A percentile compares a stretch with the other conserved stretches of the same genome.
Conservation (phyloP, 1,284 basidiomycete genomes). For the Pseudozyma thailandica region DNA sequence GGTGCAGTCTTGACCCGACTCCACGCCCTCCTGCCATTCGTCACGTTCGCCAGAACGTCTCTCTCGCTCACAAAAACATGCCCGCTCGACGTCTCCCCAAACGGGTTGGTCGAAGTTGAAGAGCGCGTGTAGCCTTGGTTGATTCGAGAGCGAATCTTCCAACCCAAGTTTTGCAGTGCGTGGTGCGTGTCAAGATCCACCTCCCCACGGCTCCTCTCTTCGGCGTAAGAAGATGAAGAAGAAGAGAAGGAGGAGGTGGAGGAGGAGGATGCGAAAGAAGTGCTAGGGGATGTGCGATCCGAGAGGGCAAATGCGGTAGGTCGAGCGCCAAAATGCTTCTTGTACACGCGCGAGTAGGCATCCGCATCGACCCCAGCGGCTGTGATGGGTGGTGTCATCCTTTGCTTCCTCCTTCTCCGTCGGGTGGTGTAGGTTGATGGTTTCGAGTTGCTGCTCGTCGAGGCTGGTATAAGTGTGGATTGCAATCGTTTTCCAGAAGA, state of each 20-base stretch:
- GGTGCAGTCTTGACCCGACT: conserved; percentile 14
- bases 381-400: conserved; percentile 5
- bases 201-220: background rate
- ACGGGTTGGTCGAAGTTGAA: background rate
- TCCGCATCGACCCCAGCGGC: background rate
- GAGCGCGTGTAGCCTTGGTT: conserved; percentile 29
- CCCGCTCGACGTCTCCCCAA: background rate
- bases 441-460: no score
- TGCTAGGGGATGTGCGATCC: background rate
- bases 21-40: conserved; percentile 6
- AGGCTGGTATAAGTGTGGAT: no score
- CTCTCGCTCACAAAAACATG: conserved; percentile 8
- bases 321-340: conserved; percentile 40
- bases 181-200: conserved; percentile 19
- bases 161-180: conserved; percentile 26
- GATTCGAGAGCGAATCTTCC: conserved; percentile 19
- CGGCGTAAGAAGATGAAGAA: background rate
- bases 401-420: background rate
- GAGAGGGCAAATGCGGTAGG: conserved; percentile 27
- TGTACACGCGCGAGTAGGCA: conserved; percentile 14
- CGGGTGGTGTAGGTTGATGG: background rate
- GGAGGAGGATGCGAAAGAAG: conserved; percentile 1
- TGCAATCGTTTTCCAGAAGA: no score
- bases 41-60: conserved; percentile 10
- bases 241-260: background rate